Evolutionary conservation across 2,329 filamentous ascomycete species (phyloP).

Genomic region (Aspergillus terreus): DNA sequence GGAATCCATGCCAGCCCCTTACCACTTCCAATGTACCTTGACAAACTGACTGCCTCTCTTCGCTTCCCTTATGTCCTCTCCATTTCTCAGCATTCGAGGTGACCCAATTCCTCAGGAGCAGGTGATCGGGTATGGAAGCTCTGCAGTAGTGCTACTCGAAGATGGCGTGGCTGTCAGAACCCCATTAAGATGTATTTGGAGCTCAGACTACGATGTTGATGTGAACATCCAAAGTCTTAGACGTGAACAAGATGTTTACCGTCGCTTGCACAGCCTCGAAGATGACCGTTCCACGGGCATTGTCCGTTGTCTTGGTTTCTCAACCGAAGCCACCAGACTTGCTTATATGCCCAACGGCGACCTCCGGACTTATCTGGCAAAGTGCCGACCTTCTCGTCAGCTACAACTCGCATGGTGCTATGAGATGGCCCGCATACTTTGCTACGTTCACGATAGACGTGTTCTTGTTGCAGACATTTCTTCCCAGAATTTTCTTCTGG

Average conservation of each 20-base stretch:
- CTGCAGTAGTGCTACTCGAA: constrained; percentile 12
- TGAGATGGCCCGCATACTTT: constrained; percentile 22
- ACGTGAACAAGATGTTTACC: constrained; percentile 20
- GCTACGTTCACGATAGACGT: constrained; percentile 21
- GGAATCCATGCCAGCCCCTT: no score
- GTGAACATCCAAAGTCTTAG: constrained; percentile 12
- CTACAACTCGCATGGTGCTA: constrained; percentile 22
- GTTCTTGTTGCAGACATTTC: constrained; percentile 29
- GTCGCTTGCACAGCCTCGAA: constrained; percentile 10
- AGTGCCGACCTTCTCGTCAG: constrained; percentile 12
- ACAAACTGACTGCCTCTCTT: no score
- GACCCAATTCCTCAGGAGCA: constrained; percentile 10
- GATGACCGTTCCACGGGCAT: constrained; percentile 13
- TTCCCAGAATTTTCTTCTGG: constrained; percentile 26
- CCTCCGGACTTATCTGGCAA: constrained; percentile 20
- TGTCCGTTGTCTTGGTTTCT: constrained; percentile 15
- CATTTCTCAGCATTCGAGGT: constrained; percentile 12
- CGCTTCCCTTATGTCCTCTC: constrained; percentile 5
- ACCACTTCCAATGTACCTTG: no score
- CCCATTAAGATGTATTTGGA: constrained; percentile 14
- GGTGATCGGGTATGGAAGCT: constrained; percentile 15
- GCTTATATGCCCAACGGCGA: constrained; percentile 23
- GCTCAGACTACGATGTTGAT: constrained; percentile 13
- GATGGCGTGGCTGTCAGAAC: constrained; percentile 16
- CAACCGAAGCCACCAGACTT: constrained; percentile 15